These are phyloP conservation scores for Nicotiana sylvestris DNA, from an alignment of 257 asterid genomes.

Conservation along the genomic window DNA sequence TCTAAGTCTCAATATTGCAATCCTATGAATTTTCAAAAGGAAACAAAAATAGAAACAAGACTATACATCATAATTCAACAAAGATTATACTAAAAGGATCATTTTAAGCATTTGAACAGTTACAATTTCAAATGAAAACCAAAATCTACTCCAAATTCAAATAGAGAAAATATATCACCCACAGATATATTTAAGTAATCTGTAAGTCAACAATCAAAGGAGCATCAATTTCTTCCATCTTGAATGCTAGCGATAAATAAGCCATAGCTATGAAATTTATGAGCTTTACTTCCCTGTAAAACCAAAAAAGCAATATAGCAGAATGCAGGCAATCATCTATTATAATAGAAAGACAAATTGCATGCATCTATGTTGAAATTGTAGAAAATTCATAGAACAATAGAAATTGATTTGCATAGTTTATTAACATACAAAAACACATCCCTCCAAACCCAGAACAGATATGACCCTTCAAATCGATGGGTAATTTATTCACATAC, in stretches of 20 bases:
- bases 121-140: neutral
- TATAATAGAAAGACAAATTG: neutral
- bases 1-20: neutral
- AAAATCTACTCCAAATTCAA: neutral
- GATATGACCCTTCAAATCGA: no score
- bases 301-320: no score
- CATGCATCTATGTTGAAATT: neutral
- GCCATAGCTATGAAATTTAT: neutral
- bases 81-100: neutral
- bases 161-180: neutral
- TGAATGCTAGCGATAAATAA: neutral
- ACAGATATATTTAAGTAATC: no score
- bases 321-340: neutral
- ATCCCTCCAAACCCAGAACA: no score
- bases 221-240: neutral
- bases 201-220: neutral
- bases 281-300: neutral
- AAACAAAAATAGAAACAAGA: neutral
- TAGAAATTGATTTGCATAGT: neutral
- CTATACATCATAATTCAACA: slow-evolving; percentile 1
- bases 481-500: no score
- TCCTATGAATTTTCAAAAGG: neutral
- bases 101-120: neutral
- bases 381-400: neutral
- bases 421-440: no score